Evolutionary conservation across 208 protist genomes (phyloP).

Genomic region (Angomonas desouzai): DNA sequence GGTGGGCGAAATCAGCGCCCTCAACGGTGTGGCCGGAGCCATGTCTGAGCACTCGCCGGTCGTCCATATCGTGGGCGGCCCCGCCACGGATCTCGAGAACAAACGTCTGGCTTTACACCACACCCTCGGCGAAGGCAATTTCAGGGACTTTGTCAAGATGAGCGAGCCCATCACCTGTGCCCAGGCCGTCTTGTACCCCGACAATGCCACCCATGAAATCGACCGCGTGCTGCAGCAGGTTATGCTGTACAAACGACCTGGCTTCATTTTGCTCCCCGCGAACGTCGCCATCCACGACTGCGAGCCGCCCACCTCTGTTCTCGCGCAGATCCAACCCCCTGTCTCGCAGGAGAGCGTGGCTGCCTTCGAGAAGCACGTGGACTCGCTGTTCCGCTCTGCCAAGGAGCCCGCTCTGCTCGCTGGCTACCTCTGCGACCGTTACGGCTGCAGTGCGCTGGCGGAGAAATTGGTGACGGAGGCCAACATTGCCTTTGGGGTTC

Average conservation of each 20-base stretch:
- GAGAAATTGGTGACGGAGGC: conserved; percentile 34
- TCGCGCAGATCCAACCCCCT: conserved; percentile 23
- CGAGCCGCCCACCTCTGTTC: conserved; percentile 25
- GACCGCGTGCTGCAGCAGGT: conserved; percentile 49
- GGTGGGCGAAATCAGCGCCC: conserved; percentile 46
- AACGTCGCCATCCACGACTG: conserved; percentile 35
- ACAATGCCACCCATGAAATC: conserved; percentile 45
- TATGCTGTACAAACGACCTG: conserved; percentile 45
- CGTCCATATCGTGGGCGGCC: conserved; percentile 44
- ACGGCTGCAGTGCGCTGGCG: conserved; percentile 18
- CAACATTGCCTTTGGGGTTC: conserved; percentile 36
- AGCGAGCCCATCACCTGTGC: conserved; percentile 37
- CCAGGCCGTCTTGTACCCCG: conserved; percentile 29
- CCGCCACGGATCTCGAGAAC: conserved; percentile 22
- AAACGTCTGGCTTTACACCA: conserved; percentile 38
- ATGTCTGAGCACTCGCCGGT: conserved; percentile 35
- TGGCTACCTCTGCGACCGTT: conserved; percentile 42
- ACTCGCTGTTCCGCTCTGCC: conserved; percentile 15
- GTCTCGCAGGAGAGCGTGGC: conserved; percentile 23
- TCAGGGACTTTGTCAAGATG: conserved; percentile 31
- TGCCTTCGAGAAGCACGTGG: conserved; percentile 27
- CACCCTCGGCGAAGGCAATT: conserved; percentile 47
- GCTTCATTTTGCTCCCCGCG: conserved; percentile 38
- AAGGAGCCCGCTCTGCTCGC: conserved; percentile 29
- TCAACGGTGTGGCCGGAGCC: conserved; percentile 39